These are phyloP conservation scores for Raphanus sativus DNA, from an alignment of 345 rosid genomes.

Conservation along the genomic window DNA sequence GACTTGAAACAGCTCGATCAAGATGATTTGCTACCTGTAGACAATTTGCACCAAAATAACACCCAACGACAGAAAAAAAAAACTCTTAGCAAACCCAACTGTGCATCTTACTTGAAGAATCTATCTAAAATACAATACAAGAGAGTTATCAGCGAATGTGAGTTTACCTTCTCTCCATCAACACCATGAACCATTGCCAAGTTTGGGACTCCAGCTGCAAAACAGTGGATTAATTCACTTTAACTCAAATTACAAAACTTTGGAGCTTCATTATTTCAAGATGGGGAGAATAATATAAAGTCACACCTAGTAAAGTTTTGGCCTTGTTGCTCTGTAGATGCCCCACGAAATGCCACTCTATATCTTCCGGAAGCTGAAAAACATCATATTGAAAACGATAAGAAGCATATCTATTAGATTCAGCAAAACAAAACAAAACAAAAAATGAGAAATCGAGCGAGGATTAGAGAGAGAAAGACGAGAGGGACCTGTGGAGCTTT, in stretches of 20 bases:
- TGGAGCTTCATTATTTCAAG: not conserved
- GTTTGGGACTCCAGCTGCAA: constrained; percentile 83
- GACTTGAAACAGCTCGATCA: constrained; percentile 65
- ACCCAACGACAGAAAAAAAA: no score
- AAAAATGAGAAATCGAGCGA: no score
- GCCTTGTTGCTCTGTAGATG: constrained; percentile 94
- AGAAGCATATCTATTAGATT: not conserved
- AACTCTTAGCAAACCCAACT: no score
- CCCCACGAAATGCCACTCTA: constrained; percentile 89
- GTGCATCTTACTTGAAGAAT: not conserved
- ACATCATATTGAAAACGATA: not conserved
- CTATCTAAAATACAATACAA: not conserved
- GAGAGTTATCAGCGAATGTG: not conserved
- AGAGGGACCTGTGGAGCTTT: constrained; percentile 78
- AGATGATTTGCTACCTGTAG: constrained; percentile 74
- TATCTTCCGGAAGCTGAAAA: constrained; percentile 82
- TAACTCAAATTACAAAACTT: not conserved
- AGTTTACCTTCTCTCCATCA: constrained; percentile 71
- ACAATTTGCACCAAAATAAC: not conserved
- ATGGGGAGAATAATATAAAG: not conserved
- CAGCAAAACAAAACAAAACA: not conserved
- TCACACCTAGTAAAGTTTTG: constrained; percentile 69
- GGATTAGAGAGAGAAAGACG: not conserved
- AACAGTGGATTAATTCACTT: constrained; percentile 11
- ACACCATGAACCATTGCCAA: constrained; percentile 71